phyloP scores from a whole-genome alignment of 1,284 basidiomycete species.

The Lentinus polychrous region DNA sequence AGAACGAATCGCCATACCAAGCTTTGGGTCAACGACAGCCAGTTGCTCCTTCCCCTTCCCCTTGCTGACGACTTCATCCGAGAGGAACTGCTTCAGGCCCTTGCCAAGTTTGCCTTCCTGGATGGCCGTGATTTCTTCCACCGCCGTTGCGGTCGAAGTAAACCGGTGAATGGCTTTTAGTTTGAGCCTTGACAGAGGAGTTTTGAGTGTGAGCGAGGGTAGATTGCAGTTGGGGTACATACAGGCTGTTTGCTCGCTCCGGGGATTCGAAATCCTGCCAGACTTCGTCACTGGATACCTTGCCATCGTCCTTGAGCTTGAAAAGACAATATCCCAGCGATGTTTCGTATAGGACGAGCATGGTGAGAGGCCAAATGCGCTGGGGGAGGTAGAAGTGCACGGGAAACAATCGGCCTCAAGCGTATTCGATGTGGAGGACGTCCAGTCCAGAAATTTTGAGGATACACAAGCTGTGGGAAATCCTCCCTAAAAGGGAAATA shows the following conservation, averaged over 20 bases:
- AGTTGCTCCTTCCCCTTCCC: slow-evolving; percentile 87
- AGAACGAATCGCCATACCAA: slow-evolving; percentile 54
- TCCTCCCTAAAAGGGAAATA: not conserved
- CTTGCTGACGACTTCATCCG: slow-evolving; percentile 81
- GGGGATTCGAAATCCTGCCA: slow-evolving; percentile 92
- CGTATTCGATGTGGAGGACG: slow-evolving; percentile 8
- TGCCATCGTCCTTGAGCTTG: slow-evolving; percentile 89
- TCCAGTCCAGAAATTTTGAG: slow-evolving; percentile 23
- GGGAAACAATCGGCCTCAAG: slow-evolving; percentile 7
- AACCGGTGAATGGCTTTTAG: slow-evolving; percentile 95
- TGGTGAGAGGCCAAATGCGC: no score
- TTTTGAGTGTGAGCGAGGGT: not conserved
- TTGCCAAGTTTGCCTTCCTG: slow-evolving; percentile 93
- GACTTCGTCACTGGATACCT: slow-evolving; percentile 80
- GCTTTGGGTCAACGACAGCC: slow-evolving; percentile 85
- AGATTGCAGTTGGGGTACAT: slow-evolving; percentile 24
- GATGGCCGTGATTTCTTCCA: slow-evolving; percentile 94
- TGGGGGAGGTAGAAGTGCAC: slow-evolving; percentile 11
- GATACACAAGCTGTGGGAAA: slow-evolving; percentile 3
- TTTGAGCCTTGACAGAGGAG: slow-evolving; percentile 60
- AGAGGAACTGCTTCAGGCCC: slow-evolving; percentile 89
- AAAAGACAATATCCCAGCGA: slow-evolving; percentile 96
- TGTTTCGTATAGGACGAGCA: slow-evolving; percentile 83
- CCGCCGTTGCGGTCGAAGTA: slow-evolving; percentile 93
- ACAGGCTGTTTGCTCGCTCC: slow-evolving; percentile 89